These are phyloP conservation scores for Jasminum sambac DNA, from an alignment of 257 asterid genomes.

Conservation along the genomic window DNA sequence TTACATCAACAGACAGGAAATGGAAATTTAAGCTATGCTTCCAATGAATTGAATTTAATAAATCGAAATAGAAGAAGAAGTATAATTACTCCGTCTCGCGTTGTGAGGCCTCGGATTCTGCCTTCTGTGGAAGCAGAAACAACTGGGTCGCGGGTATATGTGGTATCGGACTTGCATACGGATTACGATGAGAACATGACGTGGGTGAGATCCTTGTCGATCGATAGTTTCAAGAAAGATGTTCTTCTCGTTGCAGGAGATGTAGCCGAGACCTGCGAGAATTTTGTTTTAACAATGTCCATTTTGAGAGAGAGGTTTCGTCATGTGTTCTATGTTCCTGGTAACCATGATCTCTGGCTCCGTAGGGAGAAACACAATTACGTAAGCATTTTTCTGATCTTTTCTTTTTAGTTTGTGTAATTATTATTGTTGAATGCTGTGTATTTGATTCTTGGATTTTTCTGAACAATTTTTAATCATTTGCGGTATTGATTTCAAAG, in stretches of 20 bases:
- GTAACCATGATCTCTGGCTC: slow-evolving; percentile 91
- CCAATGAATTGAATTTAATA: slow-evolving; percentile 15
- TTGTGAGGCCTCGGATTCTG: slow-evolving; percentile 46
- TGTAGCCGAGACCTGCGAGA: slow-evolving; percentile 74
- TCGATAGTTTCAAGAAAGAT: slow-evolving; percentile 31
- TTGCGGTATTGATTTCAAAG: neutral
- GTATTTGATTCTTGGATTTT: neutral
- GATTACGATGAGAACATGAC: slow-evolving; percentile 72
- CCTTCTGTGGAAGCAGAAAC: slow-evolving; percentile 23
- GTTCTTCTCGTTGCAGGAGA: slow-evolving; percentile 85
- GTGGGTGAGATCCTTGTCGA: slow-evolving; percentile 58
- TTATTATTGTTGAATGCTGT: neutral
- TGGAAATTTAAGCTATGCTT: slow-evolving; percentile 9
- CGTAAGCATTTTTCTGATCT: slow-evolving; percentile 36
- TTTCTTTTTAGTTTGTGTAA: neutral
- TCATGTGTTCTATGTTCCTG: slow-evolving; percentile 80
- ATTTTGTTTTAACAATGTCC: slow-evolving; percentile 65
- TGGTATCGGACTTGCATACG: slow-evolving; percentile 84
- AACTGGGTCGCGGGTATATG: slow-evolving; percentile 48
- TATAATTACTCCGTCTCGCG: slow-evolving; percentile 13
- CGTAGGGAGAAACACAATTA: slow-evolving; percentile 49
- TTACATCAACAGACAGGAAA: slow-evolving; percentile 25
- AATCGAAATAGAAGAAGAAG: slow-evolving; percentile 19
- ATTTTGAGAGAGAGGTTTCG: slow-evolving; percentile 62
- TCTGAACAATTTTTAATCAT: neutral